Percentiles rank a stretch among this genome's conserved stretches.
Evolutionary conservation across 441 rosid genomes (phyloP).

Genomic region (Monsonia emarginata): DNA sequence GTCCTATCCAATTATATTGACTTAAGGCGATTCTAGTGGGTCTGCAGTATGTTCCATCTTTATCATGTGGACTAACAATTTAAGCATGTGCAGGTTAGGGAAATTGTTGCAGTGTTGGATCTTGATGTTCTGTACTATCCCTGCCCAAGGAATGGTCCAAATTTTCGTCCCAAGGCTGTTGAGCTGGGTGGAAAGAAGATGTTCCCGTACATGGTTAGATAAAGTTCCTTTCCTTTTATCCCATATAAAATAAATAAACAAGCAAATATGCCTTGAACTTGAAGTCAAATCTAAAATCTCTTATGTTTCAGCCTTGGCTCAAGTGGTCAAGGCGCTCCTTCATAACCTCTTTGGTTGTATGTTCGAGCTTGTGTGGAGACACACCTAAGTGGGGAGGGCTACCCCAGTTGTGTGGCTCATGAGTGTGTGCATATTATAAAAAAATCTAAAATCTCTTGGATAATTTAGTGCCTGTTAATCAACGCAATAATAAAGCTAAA

Average conservation of each 20-base stretch:
- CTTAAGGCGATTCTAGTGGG: slow-evolving; percentile 3
- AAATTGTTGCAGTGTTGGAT: slow-evolving; percentile 77
- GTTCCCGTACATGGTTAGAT: slow-evolving; percentile 85
- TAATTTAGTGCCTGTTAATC: neutral
- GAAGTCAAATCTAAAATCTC: neutral
- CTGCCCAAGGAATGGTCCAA: slow-evolving; percentile 81
- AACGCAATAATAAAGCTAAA: neutral
- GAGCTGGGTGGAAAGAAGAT: slow-evolving; percentile 83
- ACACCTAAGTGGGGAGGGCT: too few species aligned
- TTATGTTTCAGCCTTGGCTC: too few species aligned
- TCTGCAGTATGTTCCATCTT: slow-evolving; percentile 6
- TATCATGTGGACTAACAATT: slow-evolving; percentile 18
- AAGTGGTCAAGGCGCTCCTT: too few species aligned
- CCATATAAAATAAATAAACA: neutral
- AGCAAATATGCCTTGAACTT: neutral
- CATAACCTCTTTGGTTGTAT: too few species aligned
- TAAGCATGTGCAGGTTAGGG: slow-evolving; percentile 55
- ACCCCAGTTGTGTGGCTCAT: too few species aligned
- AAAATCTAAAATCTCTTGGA: neutral
- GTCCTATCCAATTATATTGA: neutral
- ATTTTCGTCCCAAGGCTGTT: slow-evolving; percentile 63
- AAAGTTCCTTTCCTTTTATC: slow-evolving; percentile 18
- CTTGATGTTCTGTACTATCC: slow-evolving; percentile 85
- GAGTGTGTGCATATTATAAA: too few species aligned
- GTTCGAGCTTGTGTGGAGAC: too few species aligned